phyloP scores from a whole-genome alignment of 371 early-diverging fungal species.

The Basidiobolus meristosporus region DNA sequence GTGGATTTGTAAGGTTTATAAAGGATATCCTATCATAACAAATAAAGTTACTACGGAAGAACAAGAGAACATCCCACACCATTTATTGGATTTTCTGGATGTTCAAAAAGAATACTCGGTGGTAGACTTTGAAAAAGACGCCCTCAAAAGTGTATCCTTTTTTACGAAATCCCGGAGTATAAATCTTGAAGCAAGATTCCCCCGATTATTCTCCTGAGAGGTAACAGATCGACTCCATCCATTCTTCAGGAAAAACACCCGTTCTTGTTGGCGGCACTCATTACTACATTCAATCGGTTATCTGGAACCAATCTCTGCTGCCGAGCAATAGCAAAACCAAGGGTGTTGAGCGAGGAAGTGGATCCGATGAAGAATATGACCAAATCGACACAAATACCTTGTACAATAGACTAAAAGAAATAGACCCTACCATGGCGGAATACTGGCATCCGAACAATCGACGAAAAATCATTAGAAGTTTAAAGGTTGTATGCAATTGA shows the following conservation, averaged over 20 bases:
- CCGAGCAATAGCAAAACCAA: slow-evolving; percentile 4
- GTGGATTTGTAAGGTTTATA: slow-evolving; percentile 41
- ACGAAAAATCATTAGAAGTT: slow-evolving; percentile 67
- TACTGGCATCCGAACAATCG: slow-evolving; percentile 83
- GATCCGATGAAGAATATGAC: slow-evolving; percentile 10
- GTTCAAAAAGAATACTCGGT: slow-evolving; percentile 69
- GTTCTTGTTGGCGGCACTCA: slow-evolving; percentile 92
- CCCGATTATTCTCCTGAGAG: background rate
- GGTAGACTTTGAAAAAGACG: slow-evolving; percentile 61
- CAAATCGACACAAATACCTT: slow-evolving; percentile 23
- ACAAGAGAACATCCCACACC: slow-evolving; percentile 51
- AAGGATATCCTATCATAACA: slow-evolving; percentile 75
- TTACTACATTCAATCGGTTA: slow-evolving; percentile 79
- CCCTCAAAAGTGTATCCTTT: slow-evolving; percentile 7
- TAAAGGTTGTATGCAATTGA: slow-evolving; percentile 24
- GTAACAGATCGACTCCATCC: slow-evolving; percentile 50
- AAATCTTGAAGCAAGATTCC: too few species aligned
- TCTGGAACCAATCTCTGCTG: slow-evolving; percentile 49
- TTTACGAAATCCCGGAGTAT: background rate
- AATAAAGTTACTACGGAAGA: slow-evolving; percentile 79
- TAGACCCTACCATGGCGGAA: slow-evolving; percentile 79
- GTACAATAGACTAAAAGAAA: slow-evolving; percentile 28
- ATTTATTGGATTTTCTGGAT: slow-evolving; percentile 68
- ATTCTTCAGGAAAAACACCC: slow-evolving; percentile 41
- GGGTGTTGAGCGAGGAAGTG: slow-evolving; percentile 3